These are phyloP conservation scores for Tylopilus sp. DNA, from an alignment of 768 basidiomycete species.

Conservation along the genomic window DNA sequence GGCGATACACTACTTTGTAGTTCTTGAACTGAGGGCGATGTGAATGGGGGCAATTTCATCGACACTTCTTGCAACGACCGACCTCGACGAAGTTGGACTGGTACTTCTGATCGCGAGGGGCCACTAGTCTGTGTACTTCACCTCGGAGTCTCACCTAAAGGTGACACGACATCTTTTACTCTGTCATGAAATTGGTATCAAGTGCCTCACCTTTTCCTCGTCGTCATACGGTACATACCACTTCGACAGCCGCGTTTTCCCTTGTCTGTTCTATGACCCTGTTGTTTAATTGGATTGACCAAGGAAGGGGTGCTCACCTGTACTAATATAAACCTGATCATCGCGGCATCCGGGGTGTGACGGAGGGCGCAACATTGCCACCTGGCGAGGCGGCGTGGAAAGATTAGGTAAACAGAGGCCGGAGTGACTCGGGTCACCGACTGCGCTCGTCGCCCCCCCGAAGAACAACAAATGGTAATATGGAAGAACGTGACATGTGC, in stretches of 20 bases:
- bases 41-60: slow-evolving; percentile 2
- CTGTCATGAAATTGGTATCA: background rate
- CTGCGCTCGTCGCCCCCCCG: background rate
- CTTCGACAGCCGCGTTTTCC: slow-evolving; percentile 94
- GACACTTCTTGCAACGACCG: slow-evolving; percentile 19
- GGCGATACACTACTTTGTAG: slow-evolving; percentile 95
- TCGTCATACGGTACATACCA: slow-evolving; percentile 99
- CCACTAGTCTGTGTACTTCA: slow-evolving; percentile 94
- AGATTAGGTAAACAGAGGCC: background rate
- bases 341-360: slow-evolving; percentile 34
- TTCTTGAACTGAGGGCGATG: slow-evolving; percentile 74
- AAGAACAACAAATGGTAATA: no score
- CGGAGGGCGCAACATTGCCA: no score
- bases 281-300: background rate
- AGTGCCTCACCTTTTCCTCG: slow-evolving; percentile 82
- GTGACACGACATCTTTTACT: background rate
- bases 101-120: slow-evolving; percentile 96
- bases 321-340: slow-evolving; percentile 98
- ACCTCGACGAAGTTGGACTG: slow-evolving; percentile 99
- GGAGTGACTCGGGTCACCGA: background rate
- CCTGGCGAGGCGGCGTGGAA: background rate
- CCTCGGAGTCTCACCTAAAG: slow-evolving; percentile 85
- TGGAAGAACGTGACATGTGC: background rate
- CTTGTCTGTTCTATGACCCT: slow-evolving; percentile 81
- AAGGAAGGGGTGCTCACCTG: slow-evolving; percentile 58